Conservation (phyloP, 192 early-diverging fungal genomes). For the Mortierella alpina region DNA sequence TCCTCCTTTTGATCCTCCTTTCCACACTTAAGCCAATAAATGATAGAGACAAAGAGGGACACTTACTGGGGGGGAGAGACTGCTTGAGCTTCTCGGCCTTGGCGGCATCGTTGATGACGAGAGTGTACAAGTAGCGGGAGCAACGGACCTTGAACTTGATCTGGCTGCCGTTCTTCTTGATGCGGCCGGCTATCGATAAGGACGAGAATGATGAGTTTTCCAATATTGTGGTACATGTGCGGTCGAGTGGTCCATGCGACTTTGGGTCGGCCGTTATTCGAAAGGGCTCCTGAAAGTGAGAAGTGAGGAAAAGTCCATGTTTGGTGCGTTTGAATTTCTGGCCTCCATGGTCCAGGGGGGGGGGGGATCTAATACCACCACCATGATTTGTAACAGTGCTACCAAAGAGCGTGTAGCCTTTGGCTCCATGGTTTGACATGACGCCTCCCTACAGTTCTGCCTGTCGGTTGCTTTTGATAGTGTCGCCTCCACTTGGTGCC, state of each 20-base stretch:
- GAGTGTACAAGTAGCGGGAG: constrained; percentile 98
- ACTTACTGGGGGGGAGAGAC: constrained; percentile 87
- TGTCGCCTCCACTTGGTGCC: no score
- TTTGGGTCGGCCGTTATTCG: no score
- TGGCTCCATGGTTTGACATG: background rate
- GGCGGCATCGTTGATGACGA: constrained; percentile 91
- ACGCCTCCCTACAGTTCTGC: no score
- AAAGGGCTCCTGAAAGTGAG: no score
- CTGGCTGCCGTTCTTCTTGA: constrained; percentile 81
- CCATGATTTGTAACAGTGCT: no score
- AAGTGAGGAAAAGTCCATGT: no score
- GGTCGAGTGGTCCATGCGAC: no score
- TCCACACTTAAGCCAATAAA: background rate
- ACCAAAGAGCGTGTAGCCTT: background rate
- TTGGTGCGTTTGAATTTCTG: no score
- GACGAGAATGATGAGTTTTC: constrained; percentile 1
- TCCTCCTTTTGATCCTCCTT: no score
- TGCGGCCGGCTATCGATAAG: constrained; percentile 72
- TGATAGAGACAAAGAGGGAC: background rate
- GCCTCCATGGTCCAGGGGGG: no score
- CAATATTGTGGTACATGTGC: background rate
- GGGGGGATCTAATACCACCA: no score
- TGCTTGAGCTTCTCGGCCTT: constrained; percentile 97
- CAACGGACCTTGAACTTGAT: constrained; percentile 99
- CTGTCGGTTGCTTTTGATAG: no score